Evolutionary conservation across 2,329 filamentous ascomycete genomes (phyloP).

Genomic region (Fusarium robinianum): DNA sequence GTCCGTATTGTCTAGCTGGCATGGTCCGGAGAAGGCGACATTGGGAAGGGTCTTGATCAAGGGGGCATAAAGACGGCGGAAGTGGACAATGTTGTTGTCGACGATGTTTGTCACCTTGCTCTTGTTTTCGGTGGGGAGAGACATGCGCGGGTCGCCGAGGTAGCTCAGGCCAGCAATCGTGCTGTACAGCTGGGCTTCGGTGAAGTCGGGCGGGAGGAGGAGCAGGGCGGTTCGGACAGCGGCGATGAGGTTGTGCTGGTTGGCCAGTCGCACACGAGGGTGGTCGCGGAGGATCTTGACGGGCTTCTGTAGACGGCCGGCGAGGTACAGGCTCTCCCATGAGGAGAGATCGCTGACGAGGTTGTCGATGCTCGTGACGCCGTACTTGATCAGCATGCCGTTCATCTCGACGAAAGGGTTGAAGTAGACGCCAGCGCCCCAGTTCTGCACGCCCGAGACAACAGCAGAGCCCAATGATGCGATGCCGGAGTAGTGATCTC

Average conservation of each 20-base stretch:
- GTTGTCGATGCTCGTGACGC: constrained; percentile 92
- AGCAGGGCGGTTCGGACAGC: constrained; percentile 88
- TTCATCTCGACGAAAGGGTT: constrained; percentile 95
- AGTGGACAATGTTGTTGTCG: constrained; percentile 85
- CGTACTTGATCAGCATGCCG: constrained; percentile 96
- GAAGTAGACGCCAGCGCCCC: constrained; percentile 95
- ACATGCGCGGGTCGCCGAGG: constrained; percentile 95
- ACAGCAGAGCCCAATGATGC: constrained; percentile 82
- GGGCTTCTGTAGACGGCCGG: constrained; percentile 92
- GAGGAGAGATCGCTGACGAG: constrained; percentile 82
- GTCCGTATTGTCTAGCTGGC: constrained; percentile 44
- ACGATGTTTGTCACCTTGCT: constrained; percentile 95
- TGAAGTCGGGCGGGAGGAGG: constrained; percentile 81
- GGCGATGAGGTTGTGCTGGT: constrained; percentile 93
- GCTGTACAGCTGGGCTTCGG: constrained; percentile 83
- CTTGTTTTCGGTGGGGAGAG: constrained; percentile 85
- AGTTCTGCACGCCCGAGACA: constrained; percentile 86
- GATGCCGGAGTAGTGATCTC: constrained; percentile 88
- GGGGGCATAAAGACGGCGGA: constrained; percentile 87
- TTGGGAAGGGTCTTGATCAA: constrained; percentile 91
- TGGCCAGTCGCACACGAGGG: constrained; percentile 86
- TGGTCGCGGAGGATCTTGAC: constrained; percentile 97
- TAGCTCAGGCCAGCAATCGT: constrained; percentile 94
- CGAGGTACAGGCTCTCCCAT: constrained; percentile 96
- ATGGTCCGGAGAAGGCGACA: constrained; percentile 70